Percentiles rank a stretch among this genome's conserved stretches.
phyloP scores from a whole-genome alignment of 257 asterid species.

The Penstemon barbatus region DNA sequence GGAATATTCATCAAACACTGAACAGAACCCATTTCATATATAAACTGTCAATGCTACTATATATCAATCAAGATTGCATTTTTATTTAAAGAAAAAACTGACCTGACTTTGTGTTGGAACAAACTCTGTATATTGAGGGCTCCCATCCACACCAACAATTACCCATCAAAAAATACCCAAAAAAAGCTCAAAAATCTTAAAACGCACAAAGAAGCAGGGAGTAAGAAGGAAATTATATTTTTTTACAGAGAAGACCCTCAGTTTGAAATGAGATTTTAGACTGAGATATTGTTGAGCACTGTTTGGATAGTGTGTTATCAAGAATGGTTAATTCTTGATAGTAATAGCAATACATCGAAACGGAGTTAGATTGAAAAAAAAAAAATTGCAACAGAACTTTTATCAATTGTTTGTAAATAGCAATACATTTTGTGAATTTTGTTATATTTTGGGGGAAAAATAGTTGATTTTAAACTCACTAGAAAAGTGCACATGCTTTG shows the following conservation, averaged over 20 bases:
- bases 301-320: constrained; percentile 11
- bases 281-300: constrained; percentile 3
- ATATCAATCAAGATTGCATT: background rate
- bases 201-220: background rate
- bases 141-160: constrained; percentile 64
- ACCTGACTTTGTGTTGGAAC: constrained; percentile 76
- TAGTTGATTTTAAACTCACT: too few relatives aligned
- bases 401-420: too few relatives aligned
- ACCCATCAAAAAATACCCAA: constrained; percentile 72
- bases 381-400: too few relatives aligned
- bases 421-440: too few relatives aligned
- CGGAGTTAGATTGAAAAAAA: too few relatives aligned
- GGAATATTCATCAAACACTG: background rate
- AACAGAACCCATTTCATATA: background rate
- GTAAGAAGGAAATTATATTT: constrained; percentile 1
- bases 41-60: background rate
- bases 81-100: constrained; percentile 13
- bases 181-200: constrained; percentile 14
- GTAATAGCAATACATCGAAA: constrained; percentile 28
- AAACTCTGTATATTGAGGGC: constrained; percentile 52
- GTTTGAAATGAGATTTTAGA: constrained; percentile 19
- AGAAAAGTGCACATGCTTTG: too few relatives aligned
- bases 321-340: constrained; percentile 25
- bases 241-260: constrained; percentile 4
- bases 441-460: too few relatives aligned